Conservation (phyloP, 2,329 filamentous ascomycete species). For the Leptographium procerum region DNA sequence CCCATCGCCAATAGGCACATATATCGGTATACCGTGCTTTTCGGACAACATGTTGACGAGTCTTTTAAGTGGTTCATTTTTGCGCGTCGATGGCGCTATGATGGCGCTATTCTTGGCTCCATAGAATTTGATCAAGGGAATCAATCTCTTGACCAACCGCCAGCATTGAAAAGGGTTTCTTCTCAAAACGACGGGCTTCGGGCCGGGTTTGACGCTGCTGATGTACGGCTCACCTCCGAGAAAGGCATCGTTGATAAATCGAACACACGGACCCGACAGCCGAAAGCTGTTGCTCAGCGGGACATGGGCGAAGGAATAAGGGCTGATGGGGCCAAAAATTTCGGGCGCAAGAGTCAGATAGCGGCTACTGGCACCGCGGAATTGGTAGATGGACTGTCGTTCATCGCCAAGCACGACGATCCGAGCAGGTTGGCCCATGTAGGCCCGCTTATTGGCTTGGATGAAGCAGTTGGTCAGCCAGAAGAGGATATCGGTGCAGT, state of each 20-base stretch:
- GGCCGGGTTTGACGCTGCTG: not conserved
- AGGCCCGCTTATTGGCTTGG: not conserved
- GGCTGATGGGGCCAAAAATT: not conserved
- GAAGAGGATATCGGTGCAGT: not conserved
- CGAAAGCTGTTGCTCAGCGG: not conserved
- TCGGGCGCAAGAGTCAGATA: not conserved
- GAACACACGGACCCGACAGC: not conserved
- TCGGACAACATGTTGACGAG: not conserved
- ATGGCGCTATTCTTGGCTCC: not conserved
- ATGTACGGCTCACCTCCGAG: not conserved
- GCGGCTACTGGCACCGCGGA: not conserved
- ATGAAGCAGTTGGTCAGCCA: not conserved
- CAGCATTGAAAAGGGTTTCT: not conserved
- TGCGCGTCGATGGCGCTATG: not conserved
- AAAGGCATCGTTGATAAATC: not conserved
- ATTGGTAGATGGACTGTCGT: not conserved
- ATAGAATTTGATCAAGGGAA: not conserved
- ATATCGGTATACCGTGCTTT: not conserved
- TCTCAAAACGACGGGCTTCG: not conserved
- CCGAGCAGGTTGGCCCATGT: not conserved
- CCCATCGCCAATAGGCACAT: not conserved
- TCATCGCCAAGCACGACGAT: conserved; percentile 1
- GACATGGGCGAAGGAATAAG: not conserved
- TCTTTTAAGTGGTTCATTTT: not conserved
- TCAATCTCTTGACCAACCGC: not conserved